Conservation (phyloP, 129 eudicot genomes). For the Flaveria sonorensis region DNA sequence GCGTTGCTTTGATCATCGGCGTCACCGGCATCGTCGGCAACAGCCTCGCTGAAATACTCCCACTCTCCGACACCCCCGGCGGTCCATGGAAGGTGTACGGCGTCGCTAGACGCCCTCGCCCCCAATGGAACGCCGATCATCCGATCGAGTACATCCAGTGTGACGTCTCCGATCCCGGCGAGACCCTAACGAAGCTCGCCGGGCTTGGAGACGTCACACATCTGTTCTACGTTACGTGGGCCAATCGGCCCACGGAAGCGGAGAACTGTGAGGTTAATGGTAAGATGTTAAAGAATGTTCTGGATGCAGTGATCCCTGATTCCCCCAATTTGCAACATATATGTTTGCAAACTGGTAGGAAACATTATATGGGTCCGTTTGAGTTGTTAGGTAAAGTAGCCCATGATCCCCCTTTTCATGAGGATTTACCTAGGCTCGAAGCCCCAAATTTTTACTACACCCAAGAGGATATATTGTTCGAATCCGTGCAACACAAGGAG, state of each 20-base stretch:
- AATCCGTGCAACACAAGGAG: constrained; percentile 46
- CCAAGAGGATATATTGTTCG: constrained; percentile 55
- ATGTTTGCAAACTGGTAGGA: constrained; percentile 67
- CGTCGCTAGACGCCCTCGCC: constrained; percentile 74
- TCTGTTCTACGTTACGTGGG: constrained; percentile 76
- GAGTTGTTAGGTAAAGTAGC: constrained; percentile 45
- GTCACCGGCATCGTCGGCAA: constrained; percentile 87
- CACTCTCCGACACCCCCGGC: constrained; percentile 78
- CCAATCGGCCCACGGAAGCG: constrained; percentile 45
- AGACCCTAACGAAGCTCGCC: constrained; percentile 48
- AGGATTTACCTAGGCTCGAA: constrained; percentile 60
- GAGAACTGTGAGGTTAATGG: constrained; percentile 62
- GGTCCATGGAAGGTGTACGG: constrained; percentile 97
- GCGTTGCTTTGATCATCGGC: constrained; percentile 69
- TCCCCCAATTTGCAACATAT: constrained; percentile 64
- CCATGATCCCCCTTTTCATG: constrained; percentile 59
- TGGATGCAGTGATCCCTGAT: constrained; percentile 57
- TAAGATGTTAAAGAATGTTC: constrained; percentile 62
- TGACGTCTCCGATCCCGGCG: constrained; percentile 54
- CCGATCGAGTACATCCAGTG: constrained; percentile 74
- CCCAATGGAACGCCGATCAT: constrained; percentile 67
- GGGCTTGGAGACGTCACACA: constrained; percentile 63
- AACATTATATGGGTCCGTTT: constrained; percentile 53
- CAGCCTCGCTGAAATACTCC: constrained; percentile 83
- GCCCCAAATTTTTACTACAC: constrained; percentile 57